Evolutionary conservation across 352 stramenopile species (phyloP).

Genomic region (Halophytophthora polymorphica): DNA sequence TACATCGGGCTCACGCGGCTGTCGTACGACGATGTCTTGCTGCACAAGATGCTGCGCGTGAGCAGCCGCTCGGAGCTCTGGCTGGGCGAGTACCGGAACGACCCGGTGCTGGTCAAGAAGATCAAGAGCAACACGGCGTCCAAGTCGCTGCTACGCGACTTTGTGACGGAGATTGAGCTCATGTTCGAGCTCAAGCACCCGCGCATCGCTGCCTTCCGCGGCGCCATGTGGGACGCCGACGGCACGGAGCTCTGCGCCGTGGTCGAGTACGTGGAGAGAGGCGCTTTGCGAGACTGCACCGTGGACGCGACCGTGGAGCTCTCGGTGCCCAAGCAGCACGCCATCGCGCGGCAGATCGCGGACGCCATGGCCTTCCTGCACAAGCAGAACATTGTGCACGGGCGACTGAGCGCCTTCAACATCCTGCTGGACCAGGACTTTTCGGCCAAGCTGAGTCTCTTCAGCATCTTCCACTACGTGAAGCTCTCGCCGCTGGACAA

Average conservation of each 20-base stretch:
- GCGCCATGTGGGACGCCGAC: constrained; percentile 71
- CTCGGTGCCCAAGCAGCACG: constrained; percentile 59
- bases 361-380: constrained; percentile 67
- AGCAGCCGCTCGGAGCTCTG: constrained; percentile 72
- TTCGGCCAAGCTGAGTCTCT: constrained; percentile 72
- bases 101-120: constrained; percentile 73
- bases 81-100: constrained; percentile 65
- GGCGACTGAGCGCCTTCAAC: constrained; percentile 74
- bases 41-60: constrained; percentile 72
- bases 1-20: constrained; percentile 66
- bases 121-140: constrained; percentile 75
- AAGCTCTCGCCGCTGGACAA: constrained; percentile 66
- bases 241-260: constrained; percentile 70
- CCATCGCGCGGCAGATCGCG: constrained; percentile 67
- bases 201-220: constrained; percentile 65
- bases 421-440: constrained; percentile 66
- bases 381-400: constrained; percentile 69
- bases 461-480: constrained; percentile 78
- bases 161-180: constrained; percentile 79
- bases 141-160: constrained; percentile 61
- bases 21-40: constrained; percentile 68
- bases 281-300: constrained; percentile 60
- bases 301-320: constrained; percentile 30
- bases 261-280: constrained; percentile 66
- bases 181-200: constrained; percentile 69